Evolutionary conservation across 306 rosid genomes (phyloP).

Genomic region (Cajanus cajan): DNA sequence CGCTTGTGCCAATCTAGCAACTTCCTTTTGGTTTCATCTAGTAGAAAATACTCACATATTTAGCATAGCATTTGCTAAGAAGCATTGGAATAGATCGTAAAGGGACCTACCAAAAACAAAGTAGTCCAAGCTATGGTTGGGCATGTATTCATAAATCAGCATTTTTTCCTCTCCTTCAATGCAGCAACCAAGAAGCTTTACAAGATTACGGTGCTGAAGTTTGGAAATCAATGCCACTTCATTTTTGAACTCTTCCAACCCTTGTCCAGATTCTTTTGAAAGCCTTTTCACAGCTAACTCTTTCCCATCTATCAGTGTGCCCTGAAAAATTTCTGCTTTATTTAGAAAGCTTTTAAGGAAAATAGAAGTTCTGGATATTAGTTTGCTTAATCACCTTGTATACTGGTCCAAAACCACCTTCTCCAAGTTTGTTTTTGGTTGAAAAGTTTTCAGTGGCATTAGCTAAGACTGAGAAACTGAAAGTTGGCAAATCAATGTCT

Average conservation of each 20-base stretch:
- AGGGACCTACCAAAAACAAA: constrained; percentile 5
- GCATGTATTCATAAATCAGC: constrained; percentile 22
- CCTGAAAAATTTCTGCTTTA: not conserved
- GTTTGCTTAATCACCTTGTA: constrained; percentile 33
- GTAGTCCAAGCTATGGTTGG: constrained; percentile 10
- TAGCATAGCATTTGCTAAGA: not conserved
- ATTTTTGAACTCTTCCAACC: constrained; percentile 8
- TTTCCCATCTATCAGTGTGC: not conserved
- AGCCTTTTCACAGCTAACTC: not conserved
- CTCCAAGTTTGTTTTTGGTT: constrained; percentile 28
- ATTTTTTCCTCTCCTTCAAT: not conserved
- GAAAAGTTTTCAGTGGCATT: constrained; percentile 42
- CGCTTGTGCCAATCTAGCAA: not conserved
- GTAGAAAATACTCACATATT: not conserved
- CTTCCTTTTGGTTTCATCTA: not conserved
- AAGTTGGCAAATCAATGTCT: constrained; percentile 35
- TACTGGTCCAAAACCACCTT: constrained; percentile 49
- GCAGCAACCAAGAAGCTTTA: constrained; percentile 19
- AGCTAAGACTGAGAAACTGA: constrained; percentile 23
- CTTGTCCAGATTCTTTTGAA: not conserved
- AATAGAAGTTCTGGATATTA: not conserved
- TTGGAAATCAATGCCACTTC: not conserved
- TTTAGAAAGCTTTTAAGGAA: not conserved
- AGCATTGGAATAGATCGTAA: not conserved
- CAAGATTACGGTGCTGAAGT: constrained; percentile 19